These are phyloP conservation scores for Globisporangium apiculatum DNA, from an alignment of 352 stramenopile species.

Conservation along the genomic window DNA sequence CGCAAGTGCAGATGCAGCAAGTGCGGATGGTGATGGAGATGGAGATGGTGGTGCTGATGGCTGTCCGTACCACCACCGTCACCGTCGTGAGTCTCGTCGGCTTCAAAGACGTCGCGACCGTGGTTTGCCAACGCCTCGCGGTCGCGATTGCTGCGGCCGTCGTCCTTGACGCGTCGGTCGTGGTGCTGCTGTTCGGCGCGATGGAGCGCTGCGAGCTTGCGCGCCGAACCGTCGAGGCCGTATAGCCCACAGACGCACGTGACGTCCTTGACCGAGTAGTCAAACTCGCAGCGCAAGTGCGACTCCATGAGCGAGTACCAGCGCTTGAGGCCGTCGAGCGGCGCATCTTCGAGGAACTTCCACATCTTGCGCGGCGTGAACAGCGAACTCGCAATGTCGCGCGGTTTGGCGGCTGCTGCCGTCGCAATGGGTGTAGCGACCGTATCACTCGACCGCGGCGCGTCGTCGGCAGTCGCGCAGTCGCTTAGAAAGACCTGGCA, in stretches of 20 bases:
- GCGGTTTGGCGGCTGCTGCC: constrained; percentile 17
- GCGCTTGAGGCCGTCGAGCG: constrained; percentile 62
- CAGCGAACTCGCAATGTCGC: constrained; percentile 65
- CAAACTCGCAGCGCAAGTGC: constrained; percentile 70
- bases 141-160: not conserved
- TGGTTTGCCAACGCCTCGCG: not conserved
- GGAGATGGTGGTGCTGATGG: not conserved
- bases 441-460: not conserved
- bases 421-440: not conserved
- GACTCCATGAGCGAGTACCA: constrained; percentile 84
- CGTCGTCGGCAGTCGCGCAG: constrained; percentile 9
- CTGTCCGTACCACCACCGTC: not conserved
- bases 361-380: constrained; percentile 77
- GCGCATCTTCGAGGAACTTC: constrained; percentile 49
- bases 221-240: constrained; percentile 43
- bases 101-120: not conserved
- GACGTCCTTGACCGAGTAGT: constrained; percentile 69
- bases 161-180: not conserved
- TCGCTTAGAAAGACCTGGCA: constrained; percentile 51
- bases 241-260: constrained; percentile 70
- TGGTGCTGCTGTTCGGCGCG: constrained; percentile 2
- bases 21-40: constrained; percentile 1
- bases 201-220: constrained; percentile 24
- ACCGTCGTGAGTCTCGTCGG: not conserved
- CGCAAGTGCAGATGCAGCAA: constrained; percentile 5